Conservation (phyloP, 352 stramenopile genomes). For the Globisporangium cederbergense region DNA sequence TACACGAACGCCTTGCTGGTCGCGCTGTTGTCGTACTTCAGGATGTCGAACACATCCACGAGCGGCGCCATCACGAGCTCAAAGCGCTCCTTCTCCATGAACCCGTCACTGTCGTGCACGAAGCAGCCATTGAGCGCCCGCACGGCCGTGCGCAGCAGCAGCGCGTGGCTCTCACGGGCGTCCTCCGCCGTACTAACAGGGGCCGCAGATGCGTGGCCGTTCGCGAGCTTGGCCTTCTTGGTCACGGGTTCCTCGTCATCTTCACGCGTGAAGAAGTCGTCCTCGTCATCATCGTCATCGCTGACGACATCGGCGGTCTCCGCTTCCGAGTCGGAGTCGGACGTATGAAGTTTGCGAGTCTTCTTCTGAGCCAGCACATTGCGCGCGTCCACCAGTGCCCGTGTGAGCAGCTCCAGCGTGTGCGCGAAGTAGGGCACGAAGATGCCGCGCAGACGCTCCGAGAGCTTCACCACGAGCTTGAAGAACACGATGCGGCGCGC, state of each 20-base stretch:
- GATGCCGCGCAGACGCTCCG: slow-evolving; percentile 78
- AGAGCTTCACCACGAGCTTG: slow-evolving; percentile 78
- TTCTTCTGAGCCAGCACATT: slow-evolving; percentile 46
- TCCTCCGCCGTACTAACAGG: slow-evolving; percentile 17
- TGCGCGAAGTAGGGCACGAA: slow-evolving; percentile 88
- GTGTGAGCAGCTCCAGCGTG: slow-evolving; percentile 58
- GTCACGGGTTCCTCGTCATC: slow-evolving; percentile 24
- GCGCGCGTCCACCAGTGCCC: slow-evolving; percentile 43
- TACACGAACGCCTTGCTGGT: slow-evolving; percentile 53
- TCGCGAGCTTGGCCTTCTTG: slow-evolving; percentile 60
- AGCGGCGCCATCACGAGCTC: slow-evolving; percentile 68
- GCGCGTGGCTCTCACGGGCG: slow-evolving; percentile 31
- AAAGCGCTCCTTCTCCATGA: slow-evolving; percentile 87
- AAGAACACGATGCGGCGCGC: slow-evolving; percentile 76
- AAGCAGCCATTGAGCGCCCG: slow-evolving; percentile 81
- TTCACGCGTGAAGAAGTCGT: slow-evolving; percentile 54
- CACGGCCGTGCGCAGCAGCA: slow-evolving; percentile 58
- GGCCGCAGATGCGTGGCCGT: slow-evolving; percentile 12
- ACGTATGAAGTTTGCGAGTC: slow-evolving; percentile 17
- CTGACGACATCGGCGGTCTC: slow-evolving; percentile 28
- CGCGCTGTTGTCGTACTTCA: slow-evolving; percentile 36
- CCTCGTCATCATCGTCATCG: slow-evolving; percentile 42
- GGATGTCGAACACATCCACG: slow-evolving; percentile 73
- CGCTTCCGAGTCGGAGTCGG: slow-evolving; percentile 28
- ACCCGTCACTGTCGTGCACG: slow-evolving; percentile 81